phyloP scores from a whole-genome alignment of 2,329 filamentous ascomycete species.

The Fusarium circinatum region DNA sequence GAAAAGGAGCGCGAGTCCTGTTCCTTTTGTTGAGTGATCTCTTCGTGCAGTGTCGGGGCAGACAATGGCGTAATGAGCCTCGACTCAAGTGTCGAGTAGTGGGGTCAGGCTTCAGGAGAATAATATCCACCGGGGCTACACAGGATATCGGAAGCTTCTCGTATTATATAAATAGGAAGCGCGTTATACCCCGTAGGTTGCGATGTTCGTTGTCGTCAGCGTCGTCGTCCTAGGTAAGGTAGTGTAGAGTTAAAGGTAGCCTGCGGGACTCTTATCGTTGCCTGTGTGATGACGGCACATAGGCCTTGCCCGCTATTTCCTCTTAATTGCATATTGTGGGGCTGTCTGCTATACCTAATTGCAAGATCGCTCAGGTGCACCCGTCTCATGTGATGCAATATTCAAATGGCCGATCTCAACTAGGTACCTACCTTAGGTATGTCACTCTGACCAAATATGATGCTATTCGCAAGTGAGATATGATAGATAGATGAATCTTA shows the following conservation, averaged over 20 bases:
- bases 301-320: slow-evolving; percentile 5
- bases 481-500: not conserved
- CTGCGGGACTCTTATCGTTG: slow-evolving; percentile 46
- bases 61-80: slow-evolving; percentile 41
- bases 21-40: slow-evolving; percentile 17
- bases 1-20: slow-evolving; percentile 22
- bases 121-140: not conserved
- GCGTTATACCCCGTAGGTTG: not conserved
- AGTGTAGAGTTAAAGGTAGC: slow-evolving; percentile 33
- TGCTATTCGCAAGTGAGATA: slow-evolving; percentile 12
- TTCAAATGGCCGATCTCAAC: slow-evolving; percentile 37
- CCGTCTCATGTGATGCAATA: slow-evolving; percentile 47
- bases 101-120: slow-evolving; percentile 41
- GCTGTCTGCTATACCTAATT: slow-evolving; percentile 35
- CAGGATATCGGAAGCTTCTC: not conserved
- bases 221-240: slow-evolving; percentile 36
- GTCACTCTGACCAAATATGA: slow-evolving; percentile 20
- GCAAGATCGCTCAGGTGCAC: slow-evolving; percentile 14
- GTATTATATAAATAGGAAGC: not conserved
- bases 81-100: slow-evolving; percentile 37
- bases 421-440: not conserved
- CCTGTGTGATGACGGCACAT: slow-evolving; percentile 50
- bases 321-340: slow-evolving; percentile 40
- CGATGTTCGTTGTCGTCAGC: slow-evolving; percentile 31
- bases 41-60: slow-evolving; percentile 23